phyloP scores from a whole-genome alignment of 1,284 basidiomycete genomes.

The Leucoagaricus sp. region DNA sequence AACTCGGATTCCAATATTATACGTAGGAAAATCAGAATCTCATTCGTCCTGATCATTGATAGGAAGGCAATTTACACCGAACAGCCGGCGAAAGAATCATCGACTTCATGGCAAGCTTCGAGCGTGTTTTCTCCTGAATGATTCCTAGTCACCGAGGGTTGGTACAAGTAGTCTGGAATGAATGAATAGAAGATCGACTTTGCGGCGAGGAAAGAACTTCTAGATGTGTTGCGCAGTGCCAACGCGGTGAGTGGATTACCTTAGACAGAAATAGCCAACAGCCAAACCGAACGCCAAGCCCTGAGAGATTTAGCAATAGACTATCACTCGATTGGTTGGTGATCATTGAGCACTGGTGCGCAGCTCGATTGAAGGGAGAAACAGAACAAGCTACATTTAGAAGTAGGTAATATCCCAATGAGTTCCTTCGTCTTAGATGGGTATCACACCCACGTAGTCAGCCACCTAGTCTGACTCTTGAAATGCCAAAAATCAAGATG shows the following conservation, averaged over 20 bases:
- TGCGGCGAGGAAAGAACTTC: background rate
- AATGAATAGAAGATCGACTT: background rate
- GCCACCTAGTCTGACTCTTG: too few relatives aligned
- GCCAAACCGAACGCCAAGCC: too few relatives aligned
- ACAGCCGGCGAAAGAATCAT: background rate
- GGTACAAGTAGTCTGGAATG: background rate
- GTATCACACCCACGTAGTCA: too few relatives aligned
- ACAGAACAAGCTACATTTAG: conserved; percentile 9
- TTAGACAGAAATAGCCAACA: too few relatives aligned
- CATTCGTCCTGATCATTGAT: background rate
- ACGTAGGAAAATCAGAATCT: too few relatives aligned
- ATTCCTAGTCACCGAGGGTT: background rate
- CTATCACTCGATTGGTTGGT: background rate
- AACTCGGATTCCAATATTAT: too few relatives aligned
- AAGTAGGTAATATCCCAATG: conserved; percentile 31
- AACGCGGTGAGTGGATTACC: too few relatives aligned
- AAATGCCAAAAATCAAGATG: too few relatives aligned
- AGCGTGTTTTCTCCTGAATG: background rate
- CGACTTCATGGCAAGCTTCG: background rate
- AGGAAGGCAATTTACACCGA: background rate
- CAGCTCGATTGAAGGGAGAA: background rate
- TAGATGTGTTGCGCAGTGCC: too few relatives aligned
- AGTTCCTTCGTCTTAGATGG: conserved; percentile 28
- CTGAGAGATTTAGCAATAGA: too few relatives aligned
- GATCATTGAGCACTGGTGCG: background rate